Percentiles rank a stretch among this genome's conserved stretches.
Conservation (phyloP, 441 rosid genomes). For the Metrosideros polymorpha region DNA sequence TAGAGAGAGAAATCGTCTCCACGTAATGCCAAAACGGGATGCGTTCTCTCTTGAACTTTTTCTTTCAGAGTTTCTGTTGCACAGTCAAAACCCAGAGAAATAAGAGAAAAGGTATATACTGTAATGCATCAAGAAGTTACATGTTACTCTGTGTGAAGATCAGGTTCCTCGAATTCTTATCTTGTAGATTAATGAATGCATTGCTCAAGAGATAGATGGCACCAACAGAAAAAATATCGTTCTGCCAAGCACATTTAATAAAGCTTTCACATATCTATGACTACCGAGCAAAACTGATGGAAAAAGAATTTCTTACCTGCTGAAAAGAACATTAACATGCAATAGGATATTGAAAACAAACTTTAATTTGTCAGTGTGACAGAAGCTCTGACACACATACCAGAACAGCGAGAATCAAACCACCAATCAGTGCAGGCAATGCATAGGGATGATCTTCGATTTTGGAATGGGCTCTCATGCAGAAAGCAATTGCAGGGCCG, state of each 20-base stretch:
- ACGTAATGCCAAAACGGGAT: neutral
- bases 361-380: neutral
- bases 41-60: neutral
- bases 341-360: neutral
- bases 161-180: neutral
- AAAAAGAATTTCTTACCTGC: neutral
- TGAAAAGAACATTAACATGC: neutral
- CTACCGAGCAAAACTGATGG: neutral
- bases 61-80: neutral
- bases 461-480: slow-evolving; percentile 5
- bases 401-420: slow-evolving; percentile 34
- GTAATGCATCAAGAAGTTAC: neutral
- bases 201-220: neutral
- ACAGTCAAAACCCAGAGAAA: neutral
- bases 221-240: neutral
- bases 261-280: neutral
- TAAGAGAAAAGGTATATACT: neutral
- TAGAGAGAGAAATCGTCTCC: neutral
- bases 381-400: neutral
- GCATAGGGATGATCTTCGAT: slow-evolving; percentile 22
- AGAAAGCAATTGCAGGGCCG: slow-evolving; percentile 36
- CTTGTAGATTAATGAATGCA: neutral
- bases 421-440: slow-evolving; percentile 22
- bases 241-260: neutral
- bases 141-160: neutral